Base-by-base conservation (phyloP, 257 asterid species). In the Capsicum pubescens region DNA sequence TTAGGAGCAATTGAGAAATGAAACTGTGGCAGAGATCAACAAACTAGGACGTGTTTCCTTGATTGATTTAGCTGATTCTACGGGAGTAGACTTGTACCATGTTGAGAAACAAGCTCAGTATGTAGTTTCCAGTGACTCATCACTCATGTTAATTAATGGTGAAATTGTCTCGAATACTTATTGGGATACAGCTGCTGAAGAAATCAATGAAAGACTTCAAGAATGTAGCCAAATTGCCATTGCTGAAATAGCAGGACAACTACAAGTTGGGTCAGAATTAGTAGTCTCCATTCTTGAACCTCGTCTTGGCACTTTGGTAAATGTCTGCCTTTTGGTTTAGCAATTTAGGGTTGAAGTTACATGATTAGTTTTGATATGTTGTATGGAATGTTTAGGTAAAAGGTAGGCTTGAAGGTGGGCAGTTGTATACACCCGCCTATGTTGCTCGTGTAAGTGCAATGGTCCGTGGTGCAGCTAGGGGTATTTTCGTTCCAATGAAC, bases 361-460 rank as follows among this genome's bases (percentile, higher is more conserved):
- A 83, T 84, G 58, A 54, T 55, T 36, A 80, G 84, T 44, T 52
- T 8, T 80, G 81, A 48, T 83, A 14, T 59, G 26, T 58, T 84
- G 35, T 86, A 82, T 85, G 81, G 86, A 76, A 82, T 83, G 66
- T 12, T 59, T 85, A 97, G 99, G 92, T 97, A 77, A 97, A 95
- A 87, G 99, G 98, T 68, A 92, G 96, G 92, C 97, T 95, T 86
- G 99, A 97, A 92, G 99, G 98, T 14, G 99, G 98, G 39, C 99
- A 95, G 84, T 77, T 97, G 89, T 97, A 93, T 88, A 97, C 99
- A n/a, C 98, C 99, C 4, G 99, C 98, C 54, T 93, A 97, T 90
- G 97, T 97, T 77, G 94, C 95, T 1, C 98, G 98, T 68, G 93
- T 97, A 85, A 91, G 87, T 89, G 98, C 98, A 70, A 95, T 93